Conservation (phyloP, 1,284 basidiomycete genomes). For the Mixia osmundae region DNA sequence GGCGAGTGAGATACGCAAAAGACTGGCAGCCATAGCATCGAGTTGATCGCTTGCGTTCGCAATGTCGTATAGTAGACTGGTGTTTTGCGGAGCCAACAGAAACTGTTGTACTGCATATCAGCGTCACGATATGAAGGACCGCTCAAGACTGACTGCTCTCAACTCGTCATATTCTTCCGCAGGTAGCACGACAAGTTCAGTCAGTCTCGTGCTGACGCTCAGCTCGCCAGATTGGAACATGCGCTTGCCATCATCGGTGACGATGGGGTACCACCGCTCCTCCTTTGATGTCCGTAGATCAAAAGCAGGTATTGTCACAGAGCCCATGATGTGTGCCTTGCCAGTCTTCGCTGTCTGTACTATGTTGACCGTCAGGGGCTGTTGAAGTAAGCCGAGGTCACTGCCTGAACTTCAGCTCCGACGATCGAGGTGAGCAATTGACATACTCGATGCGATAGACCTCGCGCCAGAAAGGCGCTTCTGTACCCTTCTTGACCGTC, state of each 20-base stretch:
- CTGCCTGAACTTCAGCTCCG: neutral
- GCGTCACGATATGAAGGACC: neutral
- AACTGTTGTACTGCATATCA: conserved; percentile 2
- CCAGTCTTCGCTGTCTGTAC: conserved; percentile 9
- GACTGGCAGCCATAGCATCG: conserved; percentile 12
- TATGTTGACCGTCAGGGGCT: conserved; percentile 11
- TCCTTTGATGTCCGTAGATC: conserved; percentile 46
- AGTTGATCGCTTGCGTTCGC: conserved; percentile 11
- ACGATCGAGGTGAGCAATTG: conserved; percentile 26
- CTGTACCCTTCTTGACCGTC: conserved; percentile 37
- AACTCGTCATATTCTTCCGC: conserved; percentile 10
- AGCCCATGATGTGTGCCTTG: conserved; percentile 24
- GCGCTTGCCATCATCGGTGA: conserved; percentile 25
- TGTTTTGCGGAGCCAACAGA: conserved; percentile 10
- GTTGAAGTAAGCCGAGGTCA: conserved; percentile 11
- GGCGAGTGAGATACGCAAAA: conserved; percentile 14
- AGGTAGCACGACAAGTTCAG: conserved; percentile 37
- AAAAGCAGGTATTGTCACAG: conserved; percentile 36
- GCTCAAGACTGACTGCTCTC: conserved; percentile 8
- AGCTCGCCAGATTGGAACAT: conserved; percentile 35
- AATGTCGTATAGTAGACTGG: conserved; percentile 11
- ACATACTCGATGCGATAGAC: conserved; percentile 43
- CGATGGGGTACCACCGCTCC: conserved; percentile 61
- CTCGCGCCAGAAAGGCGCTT: conserved; percentile 40
- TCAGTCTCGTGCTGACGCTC: conserved; percentile 40